Evolutionary conservation across 306 rosid species (phyloP).

Genomic region (Hippophae tibetana): DNA sequence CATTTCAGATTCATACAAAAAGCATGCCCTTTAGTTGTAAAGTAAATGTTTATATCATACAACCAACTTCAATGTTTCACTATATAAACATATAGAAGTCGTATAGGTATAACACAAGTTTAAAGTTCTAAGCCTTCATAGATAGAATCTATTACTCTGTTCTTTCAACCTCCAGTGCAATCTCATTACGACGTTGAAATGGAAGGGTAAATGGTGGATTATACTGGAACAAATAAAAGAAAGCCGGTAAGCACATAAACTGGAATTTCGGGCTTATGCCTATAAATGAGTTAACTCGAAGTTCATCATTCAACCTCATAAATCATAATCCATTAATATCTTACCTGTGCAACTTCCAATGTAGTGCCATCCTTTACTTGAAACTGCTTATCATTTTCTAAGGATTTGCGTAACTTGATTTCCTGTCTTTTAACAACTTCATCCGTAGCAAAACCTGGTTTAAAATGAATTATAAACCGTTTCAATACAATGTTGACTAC

Average conservation of each 20-base stretch:
- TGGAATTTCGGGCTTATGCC: background rate
- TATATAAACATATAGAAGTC: too few relatives aligned
- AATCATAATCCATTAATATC: conserved; percentile 21
- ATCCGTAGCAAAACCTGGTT: conserved; percentile 63
- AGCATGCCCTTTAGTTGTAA: too few relatives aligned
- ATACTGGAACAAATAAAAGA: conserved; percentile 48
- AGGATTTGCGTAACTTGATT: conserved; percentile 45
- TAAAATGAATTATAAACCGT: conserved; percentile 7
- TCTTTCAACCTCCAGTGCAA: conserved; percentile 77
- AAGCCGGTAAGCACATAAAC: conserved; percentile 17
- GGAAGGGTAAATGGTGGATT: conserved; percentile 97
- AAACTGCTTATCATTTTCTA: conserved; percentile 47
- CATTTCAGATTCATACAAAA: too few relatives aligned
- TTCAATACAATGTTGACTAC: too few relatives aligned
- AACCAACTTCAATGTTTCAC: too few relatives aligned
- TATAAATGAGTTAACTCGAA: conserved; percentile 1
- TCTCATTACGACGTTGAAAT: conserved; percentile 94
- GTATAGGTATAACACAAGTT: conserved; percentile 11
- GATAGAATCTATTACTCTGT: conserved; percentile 31
- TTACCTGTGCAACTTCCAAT: conserved; percentile 78
- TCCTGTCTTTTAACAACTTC: conserved; percentile 61
- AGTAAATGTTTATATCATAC: too few relatives aligned
- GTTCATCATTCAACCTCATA: conserved; percentile 9
- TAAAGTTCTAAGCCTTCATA: conserved; percentile 14
- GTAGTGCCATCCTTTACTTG: conserved; percentile 51